phyloP scores from a whole-genome alignment of 257 asterid genomes.

The Scutellaria barbata region DNA sequence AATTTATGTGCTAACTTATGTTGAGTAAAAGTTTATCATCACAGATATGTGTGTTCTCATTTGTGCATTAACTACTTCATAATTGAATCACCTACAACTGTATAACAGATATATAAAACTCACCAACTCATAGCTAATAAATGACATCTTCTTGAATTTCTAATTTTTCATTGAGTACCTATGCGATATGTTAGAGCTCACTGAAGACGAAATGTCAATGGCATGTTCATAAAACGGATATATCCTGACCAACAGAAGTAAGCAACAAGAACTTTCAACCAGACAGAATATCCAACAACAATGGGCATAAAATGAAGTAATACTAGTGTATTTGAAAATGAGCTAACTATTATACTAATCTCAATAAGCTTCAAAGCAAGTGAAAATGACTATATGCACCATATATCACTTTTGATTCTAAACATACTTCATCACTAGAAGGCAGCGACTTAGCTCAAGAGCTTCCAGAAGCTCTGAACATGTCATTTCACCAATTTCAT shows the following conservation, averaged over 20 bases:
- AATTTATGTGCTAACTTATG: background rate
- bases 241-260: slow-evolving; percentile 24
- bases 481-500: slow-evolving; percentile 89
- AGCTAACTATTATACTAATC: slow-evolving; percentile 13
- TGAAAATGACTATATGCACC: slow-evolving; percentile 30
- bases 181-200: slow-evolving; percentile 10
- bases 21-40: slow-evolving; percentile 21
- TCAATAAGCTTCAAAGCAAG: slow-evolving; percentile 29
- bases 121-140: slow-evolving; percentile 24
- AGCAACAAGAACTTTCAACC: slow-evolving; percentile 29
- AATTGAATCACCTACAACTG: background rate
- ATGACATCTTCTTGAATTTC: slow-evolving; percentile 22
- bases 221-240: background rate
- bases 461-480: slow-evolving; percentile 99
- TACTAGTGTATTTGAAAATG: slow-evolving; percentile 13
- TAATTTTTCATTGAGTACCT: background rate
- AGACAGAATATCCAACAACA: slow-evolving; percentile 22
- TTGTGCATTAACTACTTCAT: slow-evolving; percentile 7
- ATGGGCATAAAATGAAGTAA: slow-evolving; percentile 23
- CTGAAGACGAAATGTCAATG: slow-evolving; percentile 6
- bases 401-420: slow-evolving; percentile 28
- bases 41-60: background rate
- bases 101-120: slow-evolving; percentile 3
- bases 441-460: slow-evolving; percentile 98
- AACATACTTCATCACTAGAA: slow-evolving; percentile 83